Evolutionary conservation across 2,329 filamentous ascomycete species (phyloP), one percentile per base, ranked within the genome.

Genomic region (Orbilia brochopaga): DNA sequence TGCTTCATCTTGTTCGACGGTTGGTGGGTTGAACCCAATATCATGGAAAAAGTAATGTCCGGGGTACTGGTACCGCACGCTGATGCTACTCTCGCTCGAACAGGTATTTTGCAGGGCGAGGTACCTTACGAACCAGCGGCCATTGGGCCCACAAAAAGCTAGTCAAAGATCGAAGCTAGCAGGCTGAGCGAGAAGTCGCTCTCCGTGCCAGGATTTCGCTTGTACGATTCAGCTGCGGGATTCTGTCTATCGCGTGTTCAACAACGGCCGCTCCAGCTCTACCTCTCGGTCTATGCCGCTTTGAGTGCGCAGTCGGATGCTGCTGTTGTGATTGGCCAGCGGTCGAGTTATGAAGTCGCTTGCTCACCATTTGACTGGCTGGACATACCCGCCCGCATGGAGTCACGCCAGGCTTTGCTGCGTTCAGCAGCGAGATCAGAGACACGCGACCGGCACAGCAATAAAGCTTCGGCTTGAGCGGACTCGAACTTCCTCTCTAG

Each of bases 21-120:
- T 17, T 44, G 46, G 64, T 61, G 64, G 52, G 44, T n/a, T 57
- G 46, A 64, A 24, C 66, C 59, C 54, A 70, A 70, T 59, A 51
- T 64, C 48, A 24, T 70, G 66, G 66, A 70, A 70, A 70, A 70
- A 70, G 66, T 59, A 70, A 70, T 42, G 27, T 64, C 66, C 63
- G 66, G 66, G 66, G 66, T 70, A 70, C 59, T 70, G 66, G 66
- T 70, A 70, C 66, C 59, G 40, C 59, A 63, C 37, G 35, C 50
- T 42, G 66, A 40, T 70, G 54, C 66, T 59, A 59, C 66, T 59
- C 66, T 70, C 54, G 66, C 66, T 70, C 55, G 24, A 55, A 53
- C 64, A 59, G 66, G 66, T 70, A 70, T 70, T 64, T 64, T 54
- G 59, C 46, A 54, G 54, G 59, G 58, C 66, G 58, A 60, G 66